phyloP scores from a whole-genome alignment of 2,329 filamentous ascomycete genomes.

The Colletotrichum sp. region DNA sequence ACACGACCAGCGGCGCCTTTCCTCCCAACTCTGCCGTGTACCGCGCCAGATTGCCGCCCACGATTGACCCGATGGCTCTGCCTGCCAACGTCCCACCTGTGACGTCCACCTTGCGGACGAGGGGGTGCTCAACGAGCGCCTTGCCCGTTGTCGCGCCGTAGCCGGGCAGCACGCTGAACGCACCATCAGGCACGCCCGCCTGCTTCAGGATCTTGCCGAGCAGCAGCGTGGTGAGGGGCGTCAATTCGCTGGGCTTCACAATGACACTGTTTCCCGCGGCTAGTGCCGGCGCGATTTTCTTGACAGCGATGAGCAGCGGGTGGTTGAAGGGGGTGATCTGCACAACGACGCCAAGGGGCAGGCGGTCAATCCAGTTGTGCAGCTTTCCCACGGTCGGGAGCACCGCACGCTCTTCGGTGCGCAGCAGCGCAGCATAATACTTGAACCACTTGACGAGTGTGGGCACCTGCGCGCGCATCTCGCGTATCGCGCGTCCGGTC shows the following conservation, averaged over 20 bases:
- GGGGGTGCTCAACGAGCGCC: slow-evolving; percentile 56
- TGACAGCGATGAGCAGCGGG: slow-evolving; percentile 61
- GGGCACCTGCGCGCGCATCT: slow-evolving; percentile 73
- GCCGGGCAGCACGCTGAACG: slow-evolving; percentile 67
- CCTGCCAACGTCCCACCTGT: slow-evolving; percentile 78
- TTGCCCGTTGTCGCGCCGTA: slow-evolving; percentile 56
- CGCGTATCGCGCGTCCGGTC: slow-evolving; percentile 71
- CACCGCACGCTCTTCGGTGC: slow-evolving; percentile 70
- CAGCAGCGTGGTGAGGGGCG: slow-evolving; percentile 64
- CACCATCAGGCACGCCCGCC: slow-evolving; percentile 74
- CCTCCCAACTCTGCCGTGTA: slow-evolving; percentile 76
- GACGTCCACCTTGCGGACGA: slow-evolving; percentile 72
- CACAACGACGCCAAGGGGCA: slow-evolving; percentile 62
- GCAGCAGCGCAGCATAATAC: slow-evolving; percentile 71
- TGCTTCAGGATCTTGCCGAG: slow-evolving; percentile 65
- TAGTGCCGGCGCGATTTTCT: slow-evolving; percentile 66
- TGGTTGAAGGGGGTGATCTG: slow-evolving; percentile 66
- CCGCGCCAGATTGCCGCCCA: slow-evolving; percentile 69
- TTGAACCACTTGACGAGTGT: slow-evolving; percentile 73
- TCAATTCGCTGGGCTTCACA: slow-evolving; percentile 67
- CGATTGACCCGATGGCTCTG: slow-evolving; percentile 69
- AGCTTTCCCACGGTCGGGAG: slow-evolving; percentile 68
- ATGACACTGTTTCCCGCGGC: slow-evolving; percentile 65
- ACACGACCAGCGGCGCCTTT: slow-evolving; percentile 73
- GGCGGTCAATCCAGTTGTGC: slow-evolving; percentile 60